Conservation (phyloP, 2,329 filamentous ascomycete species). For the Hypoxylon sp. region DNA sequence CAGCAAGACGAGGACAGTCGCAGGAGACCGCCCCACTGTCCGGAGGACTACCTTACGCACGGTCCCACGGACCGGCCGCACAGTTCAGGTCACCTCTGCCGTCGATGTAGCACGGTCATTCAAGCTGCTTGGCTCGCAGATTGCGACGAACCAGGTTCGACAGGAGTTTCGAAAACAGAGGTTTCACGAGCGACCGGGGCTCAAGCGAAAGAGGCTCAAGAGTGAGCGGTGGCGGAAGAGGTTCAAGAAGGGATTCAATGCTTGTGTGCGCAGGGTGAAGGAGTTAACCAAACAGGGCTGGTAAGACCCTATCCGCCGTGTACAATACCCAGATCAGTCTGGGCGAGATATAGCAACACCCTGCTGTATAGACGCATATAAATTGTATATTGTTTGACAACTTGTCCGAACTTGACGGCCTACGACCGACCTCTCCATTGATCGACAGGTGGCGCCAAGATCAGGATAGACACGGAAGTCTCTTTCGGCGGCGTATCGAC, state of each 20-base stretch:
- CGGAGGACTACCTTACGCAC: slow-evolving; percentile 47
- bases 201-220: slow-evolving; percentile 79
- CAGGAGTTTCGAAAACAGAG: slow-evolving; percentile 65
- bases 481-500: neutral
- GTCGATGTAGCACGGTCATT: slow-evolving; percentile 58
- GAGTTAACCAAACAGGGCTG: slow-evolving; percentile 81
- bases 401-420: neutral
- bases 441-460: neutral
- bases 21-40: slow-evolving; percentile 16
- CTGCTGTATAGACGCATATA: slow-evolving; percentile 22
- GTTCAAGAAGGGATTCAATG: slow-evolving; percentile 74
- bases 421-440: neutral
- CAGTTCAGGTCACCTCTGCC: slow-evolving; percentile 51
- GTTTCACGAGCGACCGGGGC: slow-evolving; percentile 77
- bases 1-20: slow-evolving; percentile 28
- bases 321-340: slow-evolving; percentile 25
- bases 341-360: slow-evolving; percentile 5
- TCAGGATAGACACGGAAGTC: neutral
- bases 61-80: slow-evolving; percentile 55
- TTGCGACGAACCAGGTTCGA: slow-evolving; percentile 63
- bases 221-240: slow-evolving; percentile 73
- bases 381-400: slow-evolving; percentile 17
- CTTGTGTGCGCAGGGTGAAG: slow-evolving; percentile 68
- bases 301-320: slow-evolving; percentile 53
- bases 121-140: slow-evolving; percentile 50